These are phyloP conservation scores for Discostella pseudostelligera DNA, from an alignment of 108 stramenopile species.

Conservation along the genomic window DNA sequence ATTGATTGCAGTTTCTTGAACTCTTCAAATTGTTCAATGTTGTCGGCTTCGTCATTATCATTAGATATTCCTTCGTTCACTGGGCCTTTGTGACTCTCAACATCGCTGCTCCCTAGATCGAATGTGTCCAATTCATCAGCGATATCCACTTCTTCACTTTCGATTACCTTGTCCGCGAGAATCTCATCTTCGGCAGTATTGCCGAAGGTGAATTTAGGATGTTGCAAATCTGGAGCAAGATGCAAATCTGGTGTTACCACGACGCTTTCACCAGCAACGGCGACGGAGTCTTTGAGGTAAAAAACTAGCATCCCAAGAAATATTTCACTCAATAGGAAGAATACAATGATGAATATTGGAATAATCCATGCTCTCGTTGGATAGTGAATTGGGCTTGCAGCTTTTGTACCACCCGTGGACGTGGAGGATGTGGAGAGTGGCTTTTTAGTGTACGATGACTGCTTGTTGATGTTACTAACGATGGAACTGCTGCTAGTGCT, in stretches of 20 bases:
- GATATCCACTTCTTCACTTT: neutral
- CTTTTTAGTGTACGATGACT: neutral
- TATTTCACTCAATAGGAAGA: conserved; percentile 3
- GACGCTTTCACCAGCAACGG: neutral
- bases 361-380: neutral
- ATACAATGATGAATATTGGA: neutral
- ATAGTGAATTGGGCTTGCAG: neutral
- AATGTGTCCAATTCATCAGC: conserved; percentile 8
- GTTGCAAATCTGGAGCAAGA: neutral
- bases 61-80: too few relatives aligned
- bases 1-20: neutral
- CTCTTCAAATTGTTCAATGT: neutral
- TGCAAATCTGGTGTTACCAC: neutral
- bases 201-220: too few relatives aligned
- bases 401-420: neutral
- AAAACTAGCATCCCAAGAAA: conserved; percentile 10
- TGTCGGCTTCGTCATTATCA: too few relatives aligned
- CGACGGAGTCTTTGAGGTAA: neutral
- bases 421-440: conserved; percentile 1
- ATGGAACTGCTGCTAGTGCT: too few relatives aligned
- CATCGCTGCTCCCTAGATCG: neutral
- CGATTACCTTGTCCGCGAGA: neutral
- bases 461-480: neutral
- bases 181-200: neutral
- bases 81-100: too few relatives aligned